phyloP scores from a whole-genome alignment of 1,284 basidiomycete genomes.

The Trichosporon inkin region DNA sequence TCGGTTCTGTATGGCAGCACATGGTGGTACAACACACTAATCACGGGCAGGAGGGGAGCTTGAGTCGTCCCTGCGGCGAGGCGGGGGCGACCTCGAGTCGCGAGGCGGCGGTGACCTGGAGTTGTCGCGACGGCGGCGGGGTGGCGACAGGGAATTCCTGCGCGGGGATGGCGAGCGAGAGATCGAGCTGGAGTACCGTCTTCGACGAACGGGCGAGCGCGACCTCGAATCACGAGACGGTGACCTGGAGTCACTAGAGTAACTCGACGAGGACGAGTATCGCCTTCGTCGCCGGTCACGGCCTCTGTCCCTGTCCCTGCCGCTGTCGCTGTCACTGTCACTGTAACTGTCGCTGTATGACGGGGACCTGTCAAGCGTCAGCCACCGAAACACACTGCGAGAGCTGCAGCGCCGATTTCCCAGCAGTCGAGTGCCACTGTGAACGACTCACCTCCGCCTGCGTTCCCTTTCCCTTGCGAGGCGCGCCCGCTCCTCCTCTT shows the following conservation, averaged over 20 bases:
- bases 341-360: background rate
- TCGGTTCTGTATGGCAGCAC: background rate
- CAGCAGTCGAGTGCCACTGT: too few species aligned
- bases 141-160: background rate
- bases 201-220: too few species aligned
- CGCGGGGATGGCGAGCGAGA: background rate
- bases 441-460: constrained; percentile 13
- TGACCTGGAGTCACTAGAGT: too few species aligned
- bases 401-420: too few species aligned
- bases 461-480: constrained; percentile 20
- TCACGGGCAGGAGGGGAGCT: background rate
- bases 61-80: constrained; percentile 8
- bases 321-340: background rate
- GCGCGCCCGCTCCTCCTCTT: constrained; percentile 40
- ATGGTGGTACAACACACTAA: background rate
- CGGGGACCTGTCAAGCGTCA: background rate
- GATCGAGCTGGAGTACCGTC: too few species aligned
- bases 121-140: background rate
- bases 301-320: background rate
- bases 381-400: background rate
- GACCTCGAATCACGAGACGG: too few species aligned
- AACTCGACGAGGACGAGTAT: background rate
- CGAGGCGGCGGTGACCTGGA: background rate
- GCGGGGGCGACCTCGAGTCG: constrained; percentile 21
- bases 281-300: constrained; percentile 5